These are phyloP conservation scores for Rhinocladiella similis DNA, from an alignment of 2,329 filamentous ascomycete species.

Conservation along the genomic window DNA sequence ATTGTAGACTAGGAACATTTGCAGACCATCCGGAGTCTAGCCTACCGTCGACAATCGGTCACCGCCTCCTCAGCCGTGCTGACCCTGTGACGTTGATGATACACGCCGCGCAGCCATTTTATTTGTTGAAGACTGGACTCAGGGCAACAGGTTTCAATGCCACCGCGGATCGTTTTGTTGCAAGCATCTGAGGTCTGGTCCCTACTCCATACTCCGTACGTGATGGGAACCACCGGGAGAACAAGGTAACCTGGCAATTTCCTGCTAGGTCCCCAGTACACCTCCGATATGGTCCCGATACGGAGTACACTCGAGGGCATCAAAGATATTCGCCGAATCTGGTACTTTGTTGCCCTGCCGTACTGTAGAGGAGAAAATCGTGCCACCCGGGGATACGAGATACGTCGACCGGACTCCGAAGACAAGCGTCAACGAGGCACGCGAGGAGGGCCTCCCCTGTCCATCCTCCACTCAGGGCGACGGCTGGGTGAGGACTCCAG, in stretches of 20 bases:
- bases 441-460: slow-evolving; percentile 6
- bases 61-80: neutral
- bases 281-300: neutral
- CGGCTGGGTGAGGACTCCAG: neutral
- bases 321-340: neutral
- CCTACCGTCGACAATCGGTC: neutral
- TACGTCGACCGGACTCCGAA: slow-evolving; percentile 24
- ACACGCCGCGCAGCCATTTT: neutral
- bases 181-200: no score
- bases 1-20: no score
- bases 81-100: slow-evolving; percentile 7
- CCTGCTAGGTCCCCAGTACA: neutral
- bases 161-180: neutral
- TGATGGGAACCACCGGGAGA: neutral
- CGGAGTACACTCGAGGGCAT: neutral
- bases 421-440: slow-evolving; percentile 7
- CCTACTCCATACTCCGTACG: neutral
- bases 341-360: slow-evolving; percentile 9
- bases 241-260: neutral
- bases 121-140: neutral
- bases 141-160: neutral
- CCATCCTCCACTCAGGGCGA: neutral
- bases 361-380: neutral
- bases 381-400: slow-evolving; percentile 16
- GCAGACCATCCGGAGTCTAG: neutral